Evolutionary conservation across 192 early-diverging fungal genomes (phyloP), one percentile per base, ranked within the genome.

Genomic region (Backusella sp.): DNA sequence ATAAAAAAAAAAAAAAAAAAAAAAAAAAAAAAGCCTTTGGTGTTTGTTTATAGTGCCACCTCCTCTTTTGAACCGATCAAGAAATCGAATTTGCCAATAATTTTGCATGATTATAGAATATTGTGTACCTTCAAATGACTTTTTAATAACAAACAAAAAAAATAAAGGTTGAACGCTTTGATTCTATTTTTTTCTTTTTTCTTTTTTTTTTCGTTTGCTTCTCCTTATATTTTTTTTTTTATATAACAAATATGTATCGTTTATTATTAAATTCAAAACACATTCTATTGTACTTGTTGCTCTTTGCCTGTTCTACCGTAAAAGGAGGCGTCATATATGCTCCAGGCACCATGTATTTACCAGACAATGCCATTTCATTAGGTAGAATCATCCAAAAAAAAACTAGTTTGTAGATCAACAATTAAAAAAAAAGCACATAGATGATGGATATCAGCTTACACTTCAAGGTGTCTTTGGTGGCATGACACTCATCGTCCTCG

Each of bases 391-490:
- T 28, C 28, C 28, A 32, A 32, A 32, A 32, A 32, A 32, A 3
- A 32, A 32, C 32, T 32, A 32, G 32, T 32, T 32, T 32, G 32
- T 34, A 28, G 9, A 67, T 67, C 11, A 7, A 67, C 6, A 32
- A 35, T 3, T 30, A 7, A 28, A 14, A 35, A 30, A 34, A 35
- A 67, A 12, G 3, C 12, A 2, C 3, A n/a, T 71, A 75, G 70
- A 73, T 52, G 79, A 80, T 28, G 77, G 79, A 4, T 84, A 84
- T 72, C 71, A 79, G 28, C 34, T 84, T 9, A 76, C 79, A 0
- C 73, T 81, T 28, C 83, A 84, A 62, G 77, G 69, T 19, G 77
- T 80, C 9, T 74, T 84, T 41, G 77, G 53, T 15, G 83, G 83
- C 6, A 80, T 75, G 6, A 69, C 81, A 59, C 42, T 84, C 1